Evolutionary conservation across 179 eudicot species (phyloP).

Genomic region (Beta macrorhiza): DNA sequence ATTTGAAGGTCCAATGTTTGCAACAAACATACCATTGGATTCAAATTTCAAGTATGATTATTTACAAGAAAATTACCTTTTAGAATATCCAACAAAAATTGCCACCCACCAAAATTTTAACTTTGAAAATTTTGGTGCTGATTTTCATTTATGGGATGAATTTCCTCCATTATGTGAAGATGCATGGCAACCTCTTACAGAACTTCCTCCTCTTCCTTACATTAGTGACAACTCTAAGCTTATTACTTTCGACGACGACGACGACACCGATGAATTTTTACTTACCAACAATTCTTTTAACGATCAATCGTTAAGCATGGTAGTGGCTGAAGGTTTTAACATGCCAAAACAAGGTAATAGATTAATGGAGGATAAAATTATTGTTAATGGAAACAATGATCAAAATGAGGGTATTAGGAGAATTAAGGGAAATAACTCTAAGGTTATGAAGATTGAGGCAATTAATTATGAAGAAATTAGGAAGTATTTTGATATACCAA

Average conservation of each 20-base stretch:
- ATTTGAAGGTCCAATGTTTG: neutral
- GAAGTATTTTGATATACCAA: constrained; percentile 67
- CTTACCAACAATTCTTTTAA: neutral
- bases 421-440: neutral
- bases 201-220: constrained; percentile 10
- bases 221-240: neutral
- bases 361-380: neutral
- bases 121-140: neutral
- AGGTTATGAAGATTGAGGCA: constrained; percentile 24
- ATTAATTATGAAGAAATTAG: constrained; percentile 56
- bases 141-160: constrained; percentile 20
- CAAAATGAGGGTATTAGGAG: neutral
- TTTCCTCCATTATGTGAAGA: constrained; percentile 16
- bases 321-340: constrained; percentile 18
- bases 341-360: neutral
- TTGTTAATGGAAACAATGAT: neutral
- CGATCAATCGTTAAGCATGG: constrained; percentile 18
- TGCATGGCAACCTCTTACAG: constrained; percentile 12
- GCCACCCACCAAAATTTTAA: neutral
- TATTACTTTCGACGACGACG: no score
- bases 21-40: neutral
- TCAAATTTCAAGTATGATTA: neutral
- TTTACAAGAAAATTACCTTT: neutral
- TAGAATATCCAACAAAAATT: neutral
- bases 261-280: neutral